phyloP scores from a whole-genome alignment of 108 stramenopile species.

The Aurantiochytrium sp. region DNA sequence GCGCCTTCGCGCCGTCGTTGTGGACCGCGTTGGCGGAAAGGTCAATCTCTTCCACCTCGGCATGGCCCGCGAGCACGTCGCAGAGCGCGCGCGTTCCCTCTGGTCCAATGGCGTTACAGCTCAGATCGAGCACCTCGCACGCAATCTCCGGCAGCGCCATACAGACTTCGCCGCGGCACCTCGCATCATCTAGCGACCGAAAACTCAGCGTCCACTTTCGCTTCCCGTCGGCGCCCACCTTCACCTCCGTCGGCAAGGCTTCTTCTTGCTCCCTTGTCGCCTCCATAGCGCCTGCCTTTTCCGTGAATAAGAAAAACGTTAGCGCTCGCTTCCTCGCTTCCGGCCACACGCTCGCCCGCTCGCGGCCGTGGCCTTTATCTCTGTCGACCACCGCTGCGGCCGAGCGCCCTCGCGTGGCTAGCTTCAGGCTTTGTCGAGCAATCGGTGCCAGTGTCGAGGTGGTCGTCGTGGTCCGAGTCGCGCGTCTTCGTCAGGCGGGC shows the following conservation, averaged over 20 bases:
- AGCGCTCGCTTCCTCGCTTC: not conserved
- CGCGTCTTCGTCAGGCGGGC: too few species aligned
- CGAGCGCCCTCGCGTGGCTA: too few species aligned
- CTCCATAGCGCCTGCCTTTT: not conserved
- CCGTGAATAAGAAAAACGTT: too few species aligned
- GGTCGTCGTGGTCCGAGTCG: too few species aligned
- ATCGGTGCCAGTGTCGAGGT: too few species aligned
- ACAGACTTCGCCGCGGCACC: not conserved
- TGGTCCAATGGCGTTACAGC: conserved; percentile 2
- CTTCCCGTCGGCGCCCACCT: not conserved
- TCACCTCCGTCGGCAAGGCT: not conserved
- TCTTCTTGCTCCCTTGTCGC: not conserved
- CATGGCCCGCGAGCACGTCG: not conserved
- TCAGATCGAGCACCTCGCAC: not conserved
- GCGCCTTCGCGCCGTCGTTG: not conserved
- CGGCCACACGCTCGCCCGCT: too few species aligned
- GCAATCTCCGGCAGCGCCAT: not conserved
- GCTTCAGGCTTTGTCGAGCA: too few species aligned
- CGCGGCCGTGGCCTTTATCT: too few species aligned
- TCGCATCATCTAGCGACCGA: not conserved
- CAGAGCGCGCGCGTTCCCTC: not conserved
- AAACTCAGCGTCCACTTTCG: not conserved
- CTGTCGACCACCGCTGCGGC: too few species aligned
- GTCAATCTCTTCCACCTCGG: not conserved
- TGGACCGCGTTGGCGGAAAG: not conserved